Evolutionary conservation across 116 monocot genomes (phyloP), one percentile per base, ranked within the genome.

Genomic region (Papilionanthe hybrid): DNA sequence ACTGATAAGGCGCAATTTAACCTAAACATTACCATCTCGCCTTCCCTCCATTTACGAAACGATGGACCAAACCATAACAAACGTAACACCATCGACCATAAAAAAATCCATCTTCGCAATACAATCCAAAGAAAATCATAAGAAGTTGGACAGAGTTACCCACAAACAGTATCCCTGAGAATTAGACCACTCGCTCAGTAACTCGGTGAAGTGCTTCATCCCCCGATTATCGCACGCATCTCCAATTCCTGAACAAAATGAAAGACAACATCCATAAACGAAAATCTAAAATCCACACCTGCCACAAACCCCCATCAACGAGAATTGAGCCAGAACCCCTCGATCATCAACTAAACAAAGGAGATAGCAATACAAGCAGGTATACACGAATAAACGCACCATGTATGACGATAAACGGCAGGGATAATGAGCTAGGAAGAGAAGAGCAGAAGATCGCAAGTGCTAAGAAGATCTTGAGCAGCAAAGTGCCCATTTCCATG

Each of bases 381-480:
- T 7, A 73, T 47, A 55, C 32, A 81, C 27, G 29, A 23, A 45
- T 12, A 60, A 44, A 83, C 80, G 19, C 48, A 90, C 95, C 95
- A 66, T 95, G 95, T 72, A 95, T 80, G 78, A 95, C 92, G 75
- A 92, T 82, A 87, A 95, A 95, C 29, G 95, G 95, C 43, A 92
- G 42, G 45, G 93, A 78, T 19, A 77, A 81, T 10, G 85, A 84
- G 76, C 77, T 58, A 55, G 44, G 81, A 69, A 66, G 88, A 19
- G 17, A 79, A 19, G 22, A 47, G 48, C 72, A 55, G 69, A 86
- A 17, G 76, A 88, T 32, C 60, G 20, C 42, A 44, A 81, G 17
- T 30, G 65, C 42, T 42, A 37, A 11, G 71, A 76, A 1, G 72
- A 81, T 7, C 7, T 50, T 75, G 23, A 29, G 19, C 48, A 47